phyloP scores from a whole-genome alignment of 2,329 filamentous ascomycete genomes.

The Emmonsia crescens region DNA sequence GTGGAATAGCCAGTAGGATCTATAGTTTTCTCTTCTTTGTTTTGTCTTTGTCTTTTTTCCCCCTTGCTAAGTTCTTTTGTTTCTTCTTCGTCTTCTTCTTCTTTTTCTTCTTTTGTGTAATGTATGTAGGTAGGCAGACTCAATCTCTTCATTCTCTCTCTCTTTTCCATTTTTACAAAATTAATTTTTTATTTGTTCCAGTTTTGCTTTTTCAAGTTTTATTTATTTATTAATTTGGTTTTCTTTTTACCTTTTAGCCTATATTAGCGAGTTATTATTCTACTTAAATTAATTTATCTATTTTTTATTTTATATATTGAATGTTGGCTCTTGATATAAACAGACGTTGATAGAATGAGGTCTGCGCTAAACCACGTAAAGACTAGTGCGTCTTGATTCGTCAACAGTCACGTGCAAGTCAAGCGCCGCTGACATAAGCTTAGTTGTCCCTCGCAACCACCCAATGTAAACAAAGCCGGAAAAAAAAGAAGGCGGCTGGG shows the following conservation, averaged over 20 bases:
- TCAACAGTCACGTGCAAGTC: background rate
- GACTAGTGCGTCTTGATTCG: no score
- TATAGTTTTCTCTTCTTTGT: no score
- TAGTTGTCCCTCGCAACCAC: background rate
- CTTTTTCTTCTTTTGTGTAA: background rate
- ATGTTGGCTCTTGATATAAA: no score
- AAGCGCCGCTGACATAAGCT: background rate
- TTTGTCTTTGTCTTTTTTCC: no score
- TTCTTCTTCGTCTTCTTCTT: background rate
- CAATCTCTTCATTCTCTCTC: background rate
- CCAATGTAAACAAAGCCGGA: background rate
- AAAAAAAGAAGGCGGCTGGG: background rate
- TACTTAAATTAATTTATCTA: no score
- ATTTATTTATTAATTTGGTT: no score
- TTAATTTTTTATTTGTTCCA: background rate
- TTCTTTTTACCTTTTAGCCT: no score
- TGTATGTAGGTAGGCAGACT: background rate
- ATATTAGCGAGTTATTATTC: no score
- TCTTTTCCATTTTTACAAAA: background rate
- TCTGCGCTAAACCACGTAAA: background rate
- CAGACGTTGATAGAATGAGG: background rate
- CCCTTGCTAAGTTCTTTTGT: no score
- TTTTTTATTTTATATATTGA: no score
- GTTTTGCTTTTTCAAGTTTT: background rate
- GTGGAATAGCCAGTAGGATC: no score